Conservation (phyloP, 73 alveolate species). For the Stentor coeruleus region DNA sequence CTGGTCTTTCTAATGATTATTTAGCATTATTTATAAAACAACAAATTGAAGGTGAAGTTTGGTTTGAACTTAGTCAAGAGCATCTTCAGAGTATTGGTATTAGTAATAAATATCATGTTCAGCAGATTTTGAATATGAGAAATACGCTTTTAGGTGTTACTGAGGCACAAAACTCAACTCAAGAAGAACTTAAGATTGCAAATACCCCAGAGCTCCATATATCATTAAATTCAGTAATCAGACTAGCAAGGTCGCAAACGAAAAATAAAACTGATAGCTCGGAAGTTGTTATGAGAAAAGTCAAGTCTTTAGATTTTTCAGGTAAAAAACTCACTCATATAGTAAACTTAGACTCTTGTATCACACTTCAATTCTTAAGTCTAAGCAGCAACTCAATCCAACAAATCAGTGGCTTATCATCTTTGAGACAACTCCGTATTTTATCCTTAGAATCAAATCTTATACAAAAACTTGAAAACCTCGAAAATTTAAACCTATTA, state of each 20-base stretch:
- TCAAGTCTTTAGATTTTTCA: background rate
- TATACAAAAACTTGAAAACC: background rate
- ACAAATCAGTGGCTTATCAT: background rate
- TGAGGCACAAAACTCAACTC: background rate
- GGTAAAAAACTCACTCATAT: background rate
- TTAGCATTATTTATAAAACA: background rate
- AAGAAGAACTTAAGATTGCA: background rate
- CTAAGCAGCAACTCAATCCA: background rate
- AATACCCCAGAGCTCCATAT: background rate
- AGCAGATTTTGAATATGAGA: background rate
- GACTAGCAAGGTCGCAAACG: background rate
- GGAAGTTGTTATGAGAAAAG: conserved; percentile 13
- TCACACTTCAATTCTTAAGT: background rate
- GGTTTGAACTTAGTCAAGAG: background rate
- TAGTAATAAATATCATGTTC: background rate
- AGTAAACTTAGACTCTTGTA: background rate
- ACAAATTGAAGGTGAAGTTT: background rate
- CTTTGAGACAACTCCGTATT: background rate
- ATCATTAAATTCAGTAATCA: background rate
- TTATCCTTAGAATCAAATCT: background rate
- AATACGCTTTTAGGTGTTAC: background rate
- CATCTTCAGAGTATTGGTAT: conserved; percentile 4
- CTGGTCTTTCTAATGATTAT: background rate
- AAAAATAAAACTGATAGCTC: background rate
- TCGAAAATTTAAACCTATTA: background rate